Evolutionary conservation across 106 monocot species (phyloP).

Genomic region (Amphibolis antarctica): DNA sequence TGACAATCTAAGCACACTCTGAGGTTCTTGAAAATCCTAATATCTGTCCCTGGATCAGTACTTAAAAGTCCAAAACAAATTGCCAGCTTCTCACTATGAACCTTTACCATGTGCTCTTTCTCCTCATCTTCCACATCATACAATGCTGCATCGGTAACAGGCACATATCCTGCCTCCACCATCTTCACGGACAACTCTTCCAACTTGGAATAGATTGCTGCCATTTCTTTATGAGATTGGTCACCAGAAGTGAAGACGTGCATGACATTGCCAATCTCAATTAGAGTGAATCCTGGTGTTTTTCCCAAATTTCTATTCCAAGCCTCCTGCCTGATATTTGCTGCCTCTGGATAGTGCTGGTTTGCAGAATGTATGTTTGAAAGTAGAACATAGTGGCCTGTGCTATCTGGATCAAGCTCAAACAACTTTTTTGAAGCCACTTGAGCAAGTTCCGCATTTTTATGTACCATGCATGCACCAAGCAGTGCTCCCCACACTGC

Average conservation of each 20-base stretch:
- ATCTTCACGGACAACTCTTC: constrained; percentile 40
- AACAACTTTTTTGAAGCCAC: constrained; percentile 54
- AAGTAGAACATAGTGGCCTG: constrained; percentile 62
- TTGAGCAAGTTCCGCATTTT: constrained; percentile 29
- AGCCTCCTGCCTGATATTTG: constrained; percentile 41
- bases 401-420: constrained; percentile 50
- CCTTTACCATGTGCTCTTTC: constrained; percentile 55
- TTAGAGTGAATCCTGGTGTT: constrained; percentile 70
- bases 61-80: constrained; percentile 62
- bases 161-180: constrained; percentile 52
- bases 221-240: constrained; percentile 33
- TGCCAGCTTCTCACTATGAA: constrained; percentile 85
- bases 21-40: constrained; percentile 72
- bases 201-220: constrained; percentile 40
- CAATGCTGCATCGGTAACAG: constrained; percentile 36
- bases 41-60: constrained; percentile 39
- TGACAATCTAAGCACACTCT: constrained; percentile 84
- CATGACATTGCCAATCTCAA: constrained; percentile 36
- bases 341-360: constrained; percentile 41
- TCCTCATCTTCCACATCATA: constrained; percentile 87
- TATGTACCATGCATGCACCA: constrained; percentile 74
- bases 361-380: constrained; percentile 66
- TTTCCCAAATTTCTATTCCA: constrained; percentile 28
- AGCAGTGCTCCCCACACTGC: constrained; percentile 73
- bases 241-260: constrained; percentile 64